Base-by-base conservation (phyloP, 805 yeast genomes). In the Saccharomyces eubayanus region DNA sequence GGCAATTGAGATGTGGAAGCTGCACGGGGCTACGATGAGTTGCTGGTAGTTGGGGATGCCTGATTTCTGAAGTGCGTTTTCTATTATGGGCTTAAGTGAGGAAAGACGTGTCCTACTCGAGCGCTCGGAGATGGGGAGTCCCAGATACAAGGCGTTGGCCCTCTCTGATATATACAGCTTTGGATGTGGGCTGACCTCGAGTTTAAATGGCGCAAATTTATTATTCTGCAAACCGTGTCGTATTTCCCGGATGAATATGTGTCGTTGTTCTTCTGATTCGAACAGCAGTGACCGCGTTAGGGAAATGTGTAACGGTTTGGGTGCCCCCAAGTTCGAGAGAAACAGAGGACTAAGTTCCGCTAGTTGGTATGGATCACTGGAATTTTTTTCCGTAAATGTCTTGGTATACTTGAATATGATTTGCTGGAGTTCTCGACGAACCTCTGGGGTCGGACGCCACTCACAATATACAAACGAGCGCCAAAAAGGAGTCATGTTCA, bases 261-360 rank as follows among this genome's bases (percentile, higher is more conserved):
- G 57, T 28, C 67, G 51, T 24, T 59, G 55, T 2, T 24, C 43
- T 20, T 52, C 54, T 27, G 48, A 45, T 4, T 46, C 41, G 49
- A 59, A 59, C 5, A 31, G 12, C 12, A 61, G 24, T 46, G 55
- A 58, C 5, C 58, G 52, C 2, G 62, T 53, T 36, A 69, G 52
- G 0, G 72, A 60, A 3, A 69, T 49, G 48, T 69, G 72, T 30
- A 69, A 53, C 1, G 67, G 64, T 12, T 51, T 21, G 1, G 67
- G 67, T 3, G 70, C 56, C 0, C 70, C 70, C 24, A 67, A 53
- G 2, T 59, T 49, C 16, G 62, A 58, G 8, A 56, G n/a, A 47
- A 55, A 62, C 46, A 62, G 46, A 1, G 72, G 71, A 45, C 62
- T 55, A 29, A 65, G 60, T n/a, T 48, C 49, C 9, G 53, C 24